Base-by-base conservation (phyloP, 2,329 filamentous ascomycete species). In the Ascochyta clinopodiicola region DNA sequence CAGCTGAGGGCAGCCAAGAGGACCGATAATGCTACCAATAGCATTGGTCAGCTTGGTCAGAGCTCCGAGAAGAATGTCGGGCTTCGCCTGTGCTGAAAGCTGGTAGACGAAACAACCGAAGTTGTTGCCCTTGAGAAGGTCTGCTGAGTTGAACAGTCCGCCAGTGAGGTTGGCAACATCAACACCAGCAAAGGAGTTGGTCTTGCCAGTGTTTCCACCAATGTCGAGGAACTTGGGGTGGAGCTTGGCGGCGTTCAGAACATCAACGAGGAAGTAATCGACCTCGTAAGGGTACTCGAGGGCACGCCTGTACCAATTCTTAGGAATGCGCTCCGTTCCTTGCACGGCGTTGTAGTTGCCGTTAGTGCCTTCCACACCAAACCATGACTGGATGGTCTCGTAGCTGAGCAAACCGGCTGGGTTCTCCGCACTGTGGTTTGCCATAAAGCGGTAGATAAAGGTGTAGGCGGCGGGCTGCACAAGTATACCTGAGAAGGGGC, bases 361-460 rank as follows among this genome's bases (percentile, higher is more conserved):
- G 19, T 46, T 59, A 1, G 27, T 35, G 4, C 64, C 64, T 10
- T 64, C 22, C 4, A 68, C 52, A 40, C 65, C 65, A 22, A 67
- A 67, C 65, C 65, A 68, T 0, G 62, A 66, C 51, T 68, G 61
- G 15, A 68, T 44, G 12, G 56, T 53, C 15, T 65, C 63, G 42
- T 61, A 56, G 15, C 38, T 56, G 15, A 68, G 37, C 3, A 51
- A 31, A 21, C 63, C 65, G 2, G 39, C 40, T 6, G 65, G 65
- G 31, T 60, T 22, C 19, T 65, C 62, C 1, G 57, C 59, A 21
- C 57, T 63, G 31, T 68, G 65, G 22, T 68, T 67, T 1, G 65
- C 65, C 65, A 68, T 68, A 58, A 68, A 67, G 17, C 65, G 63
- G 45, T 57, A 68, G 45, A 68, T 68, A 47, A 68, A 68, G 5